phyloP scores from a whole-genome alignment of 257 asterid species.

The Lavandula angustifolia region DNA sequence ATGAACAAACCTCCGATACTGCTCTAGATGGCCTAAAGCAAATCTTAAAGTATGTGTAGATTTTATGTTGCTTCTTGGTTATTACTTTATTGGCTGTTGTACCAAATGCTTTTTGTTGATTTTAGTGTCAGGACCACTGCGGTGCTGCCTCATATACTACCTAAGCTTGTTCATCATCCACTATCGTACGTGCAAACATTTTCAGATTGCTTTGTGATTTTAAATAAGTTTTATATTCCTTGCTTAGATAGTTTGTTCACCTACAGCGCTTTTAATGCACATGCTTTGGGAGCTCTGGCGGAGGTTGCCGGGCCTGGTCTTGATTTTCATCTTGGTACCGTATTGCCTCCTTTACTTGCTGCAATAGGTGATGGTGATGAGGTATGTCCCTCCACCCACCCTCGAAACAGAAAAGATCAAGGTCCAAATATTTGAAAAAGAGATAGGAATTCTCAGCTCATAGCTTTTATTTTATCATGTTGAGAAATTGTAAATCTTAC shows the following conservation, averaged over 20 bases:
- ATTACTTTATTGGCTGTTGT: slow-evolving; percentile 9
- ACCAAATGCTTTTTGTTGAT: slow-evolving; percentile 31
- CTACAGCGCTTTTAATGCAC: slow-evolving; percentile 92
- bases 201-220: slow-evolving; percentile 25
- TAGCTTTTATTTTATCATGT: background rate
- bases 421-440: background rate
- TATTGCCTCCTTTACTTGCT: slow-evolving; percentile 86
- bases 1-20: slow-evolving; percentile 82
- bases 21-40: slow-evolving; percentile 99
- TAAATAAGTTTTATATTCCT: slow-evolving; percentile 3
- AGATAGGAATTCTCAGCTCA: background rate
- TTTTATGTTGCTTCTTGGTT: slow-evolving; percentile 23
- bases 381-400: slow-evolving; percentile 41
- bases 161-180: slow-evolving; percentile 94
- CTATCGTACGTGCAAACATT: slow-evolving; percentile 64
- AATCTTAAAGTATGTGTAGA: slow-evolving; percentile 66
- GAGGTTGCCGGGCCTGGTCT: slow-evolving; percentile 99
- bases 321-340: slow-evolving; percentile 77
- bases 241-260: slow-evolving; percentile 30
- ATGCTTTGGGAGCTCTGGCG: slow-evolving; percentile 98
- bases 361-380: slow-evolving; percentile 73
- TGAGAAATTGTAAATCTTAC: background rate
- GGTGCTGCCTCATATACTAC: slow-evolving; percentile 98
- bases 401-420: background rate
- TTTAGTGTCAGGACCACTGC: slow-evolving; percentile 94